These are phyloP conservation scores for Phytopythium vexans DNA, from an alignment of 352 stramenopile species.

Conservation along the genomic window DNA sequence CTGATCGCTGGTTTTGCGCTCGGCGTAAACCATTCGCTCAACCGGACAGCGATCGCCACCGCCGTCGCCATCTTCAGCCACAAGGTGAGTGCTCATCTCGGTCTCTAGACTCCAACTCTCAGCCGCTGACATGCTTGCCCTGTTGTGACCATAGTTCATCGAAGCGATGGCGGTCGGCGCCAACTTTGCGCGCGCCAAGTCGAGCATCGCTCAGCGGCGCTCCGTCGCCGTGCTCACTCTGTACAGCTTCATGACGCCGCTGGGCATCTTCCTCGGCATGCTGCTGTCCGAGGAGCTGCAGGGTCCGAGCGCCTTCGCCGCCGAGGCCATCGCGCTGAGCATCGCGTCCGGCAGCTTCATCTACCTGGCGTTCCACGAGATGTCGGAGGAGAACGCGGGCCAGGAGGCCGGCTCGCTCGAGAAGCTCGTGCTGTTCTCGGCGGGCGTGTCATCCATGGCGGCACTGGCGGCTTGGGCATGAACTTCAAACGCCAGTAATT, in stretches of 20 bases:
- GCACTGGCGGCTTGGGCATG: constrained; percentile 45
- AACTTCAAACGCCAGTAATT: background rate
- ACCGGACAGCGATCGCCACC: constrained; percentile 50
- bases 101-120: background rate
- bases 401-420: constrained; percentile 33
- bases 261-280: constrained; percentile 63
- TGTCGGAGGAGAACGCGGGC: constrained; percentile 48
- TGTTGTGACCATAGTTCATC: constrained; percentile 33
- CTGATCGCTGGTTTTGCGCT: constrained; percentile 64
- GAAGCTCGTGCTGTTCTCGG: constrained; percentile 55
- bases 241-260: constrained; percentile 66
- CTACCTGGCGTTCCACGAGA: constrained; percentile 65
- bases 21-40: constrained; percentile 48
- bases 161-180: constrained; percentile 62
- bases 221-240: constrained; percentile 52
- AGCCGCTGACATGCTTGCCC: background rate
- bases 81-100: constrained; percentile 28
- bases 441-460: constrained; percentile 46
- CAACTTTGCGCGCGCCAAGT: constrained; percentile 60
- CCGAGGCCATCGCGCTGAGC: constrained; percentile 45
- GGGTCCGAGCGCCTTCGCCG: constrained; percentile 31
- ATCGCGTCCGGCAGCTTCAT: constrained; percentile 64
- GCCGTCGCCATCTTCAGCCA: constrained; percentile 66
- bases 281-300: constrained; percentile 40
- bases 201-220: constrained; percentile 35